A percentile compares a stretch with the other conserved stretches of the same genome.
Conservation (phyloP, 495 filamentous ascomycete species). For the Lasiosphaeris hirsuta region DNA sequence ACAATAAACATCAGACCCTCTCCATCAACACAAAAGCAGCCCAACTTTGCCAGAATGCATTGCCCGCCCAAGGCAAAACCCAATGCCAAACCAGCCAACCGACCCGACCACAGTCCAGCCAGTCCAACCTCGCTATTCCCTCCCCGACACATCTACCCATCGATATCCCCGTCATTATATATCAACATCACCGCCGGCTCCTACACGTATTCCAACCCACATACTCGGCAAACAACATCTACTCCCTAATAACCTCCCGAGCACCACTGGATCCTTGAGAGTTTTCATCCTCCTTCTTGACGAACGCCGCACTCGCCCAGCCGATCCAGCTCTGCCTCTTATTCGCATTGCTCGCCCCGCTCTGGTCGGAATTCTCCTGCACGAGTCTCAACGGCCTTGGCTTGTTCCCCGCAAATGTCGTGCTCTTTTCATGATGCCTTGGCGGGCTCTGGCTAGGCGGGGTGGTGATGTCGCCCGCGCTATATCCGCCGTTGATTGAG, state of each 20-base stretch:
- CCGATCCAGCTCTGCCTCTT: conserved; percentile 58
- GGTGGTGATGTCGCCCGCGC: conserved; percentile 49
- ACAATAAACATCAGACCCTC: no score
- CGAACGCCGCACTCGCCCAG: conserved; percentile 45
- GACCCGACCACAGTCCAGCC: no score
- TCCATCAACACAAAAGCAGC: no score
- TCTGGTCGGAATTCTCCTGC: conserved; percentile 52
- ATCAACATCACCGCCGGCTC: no score
- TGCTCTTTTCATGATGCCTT: conserved; percentile 58
- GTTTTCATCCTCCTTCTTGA: conserved; percentile 33
- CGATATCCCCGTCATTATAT: no score
- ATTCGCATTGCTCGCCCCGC: conserved; percentile 33
- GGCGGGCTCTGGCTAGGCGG: conserved; percentile 55
- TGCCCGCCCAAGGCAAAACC: no score
- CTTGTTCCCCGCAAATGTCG: conserved; percentile 65
- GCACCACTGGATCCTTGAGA: neutral
- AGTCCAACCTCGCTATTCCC: no score
- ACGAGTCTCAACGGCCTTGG: conserved; percentile 84
- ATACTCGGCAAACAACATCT: neutral
- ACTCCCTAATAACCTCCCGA: conserved; percentile 27
- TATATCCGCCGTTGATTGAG: conserved; percentile 40
- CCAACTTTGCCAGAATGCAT: no score
- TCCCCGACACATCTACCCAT: no score
- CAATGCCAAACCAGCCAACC: no score
- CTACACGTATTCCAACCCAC: neutral